Evolutionary conservation across 2,329 filamentous ascomycete genomes (phyloP).

Genomic region (Parastagonospora avenae): DNA sequence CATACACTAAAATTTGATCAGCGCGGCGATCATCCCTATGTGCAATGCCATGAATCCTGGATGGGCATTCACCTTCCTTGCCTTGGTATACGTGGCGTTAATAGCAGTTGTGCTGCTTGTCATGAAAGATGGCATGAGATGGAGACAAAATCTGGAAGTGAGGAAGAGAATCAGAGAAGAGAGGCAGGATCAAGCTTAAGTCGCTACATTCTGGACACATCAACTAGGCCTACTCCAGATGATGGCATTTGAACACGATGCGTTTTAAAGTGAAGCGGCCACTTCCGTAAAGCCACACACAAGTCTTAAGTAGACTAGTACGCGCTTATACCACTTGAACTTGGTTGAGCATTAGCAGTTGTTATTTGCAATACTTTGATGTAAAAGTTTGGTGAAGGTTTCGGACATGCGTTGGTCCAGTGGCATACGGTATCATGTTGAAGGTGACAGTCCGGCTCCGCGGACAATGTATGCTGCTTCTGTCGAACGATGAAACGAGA

Average conservation of each 20-base stretch:
- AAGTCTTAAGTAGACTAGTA: too few relatives aligned
- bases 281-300: too few relatives aligned
- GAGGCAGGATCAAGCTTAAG: background rate
- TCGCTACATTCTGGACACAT: too few relatives aligned
- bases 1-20: background rate
- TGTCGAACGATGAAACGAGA: background rate
- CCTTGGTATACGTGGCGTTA: conserved; percentile 31
- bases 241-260: too few relatives aligned
- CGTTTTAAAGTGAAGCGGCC: too few relatives aligned
- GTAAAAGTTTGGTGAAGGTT: background rate
- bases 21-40: conserved; percentile 48
- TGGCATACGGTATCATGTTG: too few relatives aligned
- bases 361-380: background rate
- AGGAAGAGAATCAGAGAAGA: conserved; percentile 16
- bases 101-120: conserved; percentile 35
- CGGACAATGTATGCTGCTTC: too few relatives aligned
- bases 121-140: conserved; percentile 38
- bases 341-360: too few relatives aligned
- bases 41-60: conserved; percentile 50
- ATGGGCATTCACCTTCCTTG: conserved; percentile 54
- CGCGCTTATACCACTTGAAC: too few relatives aligned
- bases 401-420: too few relatives aligned
- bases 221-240: too few relatives aligned
- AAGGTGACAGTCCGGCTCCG: too few relatives aligned
- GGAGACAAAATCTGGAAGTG: conserved; percentile 31